phyloP scores from a whole-genome alignment of 1,284 basidiomycete genomes.

The Pseudozyma pruni region DNA sequence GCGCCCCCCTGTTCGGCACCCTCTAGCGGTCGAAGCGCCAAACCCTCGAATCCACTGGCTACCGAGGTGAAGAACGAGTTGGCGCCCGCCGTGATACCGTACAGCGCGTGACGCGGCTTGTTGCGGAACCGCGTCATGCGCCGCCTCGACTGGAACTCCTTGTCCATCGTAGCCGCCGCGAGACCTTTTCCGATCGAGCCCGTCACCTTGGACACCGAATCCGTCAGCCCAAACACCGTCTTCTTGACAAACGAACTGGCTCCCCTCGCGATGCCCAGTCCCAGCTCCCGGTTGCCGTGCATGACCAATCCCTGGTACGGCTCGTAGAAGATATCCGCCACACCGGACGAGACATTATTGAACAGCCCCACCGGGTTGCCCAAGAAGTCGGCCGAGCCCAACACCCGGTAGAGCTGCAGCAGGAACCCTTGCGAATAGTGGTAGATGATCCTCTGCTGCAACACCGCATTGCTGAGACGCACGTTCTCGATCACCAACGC shows the following conservation, averaged over 20 bases:
- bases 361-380: slow-evolving; percentile 90
- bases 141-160: slow-evolving; percentile 90
- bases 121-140: slow-evolving; percentile 90
- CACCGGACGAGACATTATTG: slow-evolving; percentile 98
- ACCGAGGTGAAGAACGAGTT: slow-evolving; percentile 93
- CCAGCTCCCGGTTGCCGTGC: slow-evolving; percentile 94
- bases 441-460: slow-evolving; percentile 85
- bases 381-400: slow-evolving; percentile 93
- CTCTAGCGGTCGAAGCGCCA: slow-evolving; percentile 95
- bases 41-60: slow-evolving; percentile 93
- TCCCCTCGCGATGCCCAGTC: slow-evolving; percentile 96
- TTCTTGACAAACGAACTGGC: slow-evolving; percentile 96
- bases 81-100: slow-evolving; percentile 89
- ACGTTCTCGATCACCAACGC: slow-evolving; percentile 95
- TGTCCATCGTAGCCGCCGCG: slow-evolving; percentile 94
- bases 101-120: slow-evolving; percentile 95
- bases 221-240: slow-evolving; percentile 94
- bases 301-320: slow-evolving; percentile 97
- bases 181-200: slow-evolving; percentile 96
- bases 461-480: slow-evolving; percentile 83
- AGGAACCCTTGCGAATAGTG: slow-evolving; percentile 95
- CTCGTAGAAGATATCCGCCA: slow-evolving; percentile 98
- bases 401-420: slow-evolving; percentile 92
- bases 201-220: slow-evolving; percentile 96
- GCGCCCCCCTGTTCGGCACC: slow-evolving; percentile 95